A percentile compares a stretch with the other conserved stretches of the same genome.
These are phyloP conservation scores for Pseudocercospora ulei DNA, from an alignment of 2,329 filamentous ascomycete genomes.

Conservation along the genomic window DNA sequence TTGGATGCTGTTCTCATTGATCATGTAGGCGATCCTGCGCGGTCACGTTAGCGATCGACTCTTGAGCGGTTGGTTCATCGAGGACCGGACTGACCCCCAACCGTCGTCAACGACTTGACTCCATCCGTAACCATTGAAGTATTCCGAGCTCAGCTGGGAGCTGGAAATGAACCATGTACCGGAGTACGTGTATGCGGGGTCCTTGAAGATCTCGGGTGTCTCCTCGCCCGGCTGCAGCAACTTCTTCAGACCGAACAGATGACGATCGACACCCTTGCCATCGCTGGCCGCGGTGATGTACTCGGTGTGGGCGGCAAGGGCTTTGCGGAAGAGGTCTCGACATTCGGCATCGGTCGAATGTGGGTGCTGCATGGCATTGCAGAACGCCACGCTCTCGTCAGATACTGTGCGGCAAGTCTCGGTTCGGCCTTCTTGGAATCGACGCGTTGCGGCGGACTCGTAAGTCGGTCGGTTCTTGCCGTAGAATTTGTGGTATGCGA, in stretches of 20 bases:
- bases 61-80: not conserved
- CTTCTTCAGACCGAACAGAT: slow-evolving; percentile 96
- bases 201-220: slow-evolving; percentile 71
- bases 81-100: slow-evolving; percentile 54
- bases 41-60: slow-evolving; percentile 21
- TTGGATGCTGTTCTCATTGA: slow-evolving; percentile 97
- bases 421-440: slow-evolving; percentile 92
- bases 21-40: slow-evolving; percentile 83
- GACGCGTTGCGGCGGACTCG: slow-evolving; percentile 86
- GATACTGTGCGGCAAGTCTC: slow-evolving; percentile 91
- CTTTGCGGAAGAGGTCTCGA: slow-evolving; percentile 68
- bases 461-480: slow-evolving; percentile 96
- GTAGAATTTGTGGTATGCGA: slow-evolving; percentile 98
- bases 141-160: slow-evolving; percentile 86
- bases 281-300: slow-evolving; percentile 86
- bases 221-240: slow-evolving; percentile 71
- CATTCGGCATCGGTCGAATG: slow-evolving; percentile 54
- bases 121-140: slow-evolving; percentile 99
- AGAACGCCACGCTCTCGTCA: slow-evolving; percentile 85
- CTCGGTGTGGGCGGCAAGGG: slow-evolving; percentile 70
- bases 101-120: slow-evolving; percentile 93
- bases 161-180: slow-evolving; percentile 81
- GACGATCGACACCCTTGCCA: slow-evolving; percentile 87
- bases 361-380: slow-evolving; percentile 70
- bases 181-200: slow-evolving; percentile 76